Conservation (phyloP, 208 protist species). For the Trypanosoma scelopori region DNA sequence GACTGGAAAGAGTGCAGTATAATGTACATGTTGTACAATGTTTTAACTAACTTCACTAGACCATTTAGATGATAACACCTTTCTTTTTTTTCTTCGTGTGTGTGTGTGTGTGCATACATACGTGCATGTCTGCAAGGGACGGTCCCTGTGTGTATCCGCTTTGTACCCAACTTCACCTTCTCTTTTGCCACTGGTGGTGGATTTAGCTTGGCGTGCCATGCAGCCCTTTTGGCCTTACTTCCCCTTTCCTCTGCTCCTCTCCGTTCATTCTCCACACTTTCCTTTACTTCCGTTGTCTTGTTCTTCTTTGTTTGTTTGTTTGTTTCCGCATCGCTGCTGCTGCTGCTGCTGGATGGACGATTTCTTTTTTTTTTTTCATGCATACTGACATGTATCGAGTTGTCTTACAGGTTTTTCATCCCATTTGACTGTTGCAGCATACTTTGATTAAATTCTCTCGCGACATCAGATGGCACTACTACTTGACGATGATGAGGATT, state of each 20-base stretch:
- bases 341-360: neutral
- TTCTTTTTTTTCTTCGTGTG: neutral
- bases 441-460: neutral
- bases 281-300: too few species aligned
- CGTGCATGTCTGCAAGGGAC: too few species aligned
- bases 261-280: neutral
- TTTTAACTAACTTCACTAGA: slow-evolving; percentile 5
- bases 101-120: neutral
- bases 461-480: slow-evolving; percentile 29
- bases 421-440: neutral
- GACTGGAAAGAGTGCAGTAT: neutral
- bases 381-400: neutral
- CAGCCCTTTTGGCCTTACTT: neutral
- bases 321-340: neutral
- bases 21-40: neutral
- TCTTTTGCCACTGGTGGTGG: neutral
- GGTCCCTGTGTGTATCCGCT: neutral
- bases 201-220: neutral
- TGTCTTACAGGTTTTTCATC: neutral
- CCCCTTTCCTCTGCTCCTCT: neutral
- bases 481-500: slow-evolving; percentile 69
- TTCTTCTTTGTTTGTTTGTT: neutral
- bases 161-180: neutral
- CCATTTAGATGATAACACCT: neutral
- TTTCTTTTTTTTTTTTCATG: neutral